Percentiles rank a stretch among this genome's conserved stretches.
phyloP scores from a whole-genome alignment of 2,329 filamentous ascomycete genomes.

The Epichloe uncinata region DNA sequence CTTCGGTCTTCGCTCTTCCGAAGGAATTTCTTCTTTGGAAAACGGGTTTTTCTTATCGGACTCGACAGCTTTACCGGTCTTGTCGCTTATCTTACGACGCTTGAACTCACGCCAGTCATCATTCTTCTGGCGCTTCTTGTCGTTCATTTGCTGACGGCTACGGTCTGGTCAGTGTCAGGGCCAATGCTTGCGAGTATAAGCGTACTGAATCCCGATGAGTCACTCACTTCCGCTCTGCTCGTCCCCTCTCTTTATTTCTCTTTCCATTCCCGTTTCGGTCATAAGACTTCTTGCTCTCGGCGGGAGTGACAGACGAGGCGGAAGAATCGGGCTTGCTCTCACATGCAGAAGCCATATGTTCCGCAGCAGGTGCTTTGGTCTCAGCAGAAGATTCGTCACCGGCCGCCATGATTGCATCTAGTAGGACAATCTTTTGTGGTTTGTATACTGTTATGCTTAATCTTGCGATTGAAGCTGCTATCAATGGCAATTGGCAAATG shows the following conservation, averaged over 20 bases:
- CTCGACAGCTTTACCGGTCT: constrained; percentile 19
- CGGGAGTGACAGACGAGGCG: not conserved
- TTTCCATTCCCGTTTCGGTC: constrained; percentile 5
- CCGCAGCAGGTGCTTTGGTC: constrained; percentile 9
- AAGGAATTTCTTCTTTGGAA: constrained; percentile 69
- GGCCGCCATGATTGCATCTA: constrained; percentile 22
- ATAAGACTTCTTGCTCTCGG: constrained; percentile 2
- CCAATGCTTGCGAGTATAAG: not conserved
- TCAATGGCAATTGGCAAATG: constrained; percentile 3
- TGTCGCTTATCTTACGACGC: constrained; percentile 26
- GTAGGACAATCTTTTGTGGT: constrained; percentile 1
- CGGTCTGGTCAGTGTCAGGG: constrained; percentile 19
- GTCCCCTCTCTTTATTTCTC: constrained; percentile 16
- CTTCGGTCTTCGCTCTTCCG: constrained; percentile 80
- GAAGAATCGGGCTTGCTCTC: not conserved
- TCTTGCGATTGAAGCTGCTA: not conserved
- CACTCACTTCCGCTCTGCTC: constrained; percentile 11
- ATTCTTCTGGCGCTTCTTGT: constrained; percentile 26
- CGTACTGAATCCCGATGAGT: too few relatives aligned
- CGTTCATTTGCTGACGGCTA: constrained; percentile 20
- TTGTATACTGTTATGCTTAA: not conserved
- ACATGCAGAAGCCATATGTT: constrained; percentile 7
- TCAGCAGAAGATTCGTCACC: constrained; percentile 17
- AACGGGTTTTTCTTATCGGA: constrained; percentile 33
- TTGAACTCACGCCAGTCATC: constrained; percentile 28